Evolutionary conservation across 176 grass and related monocot genomes (phyloP), one percentile per base, ranked within the genome.

Genomic region (Chrysopogon serrulatus): DNA sequence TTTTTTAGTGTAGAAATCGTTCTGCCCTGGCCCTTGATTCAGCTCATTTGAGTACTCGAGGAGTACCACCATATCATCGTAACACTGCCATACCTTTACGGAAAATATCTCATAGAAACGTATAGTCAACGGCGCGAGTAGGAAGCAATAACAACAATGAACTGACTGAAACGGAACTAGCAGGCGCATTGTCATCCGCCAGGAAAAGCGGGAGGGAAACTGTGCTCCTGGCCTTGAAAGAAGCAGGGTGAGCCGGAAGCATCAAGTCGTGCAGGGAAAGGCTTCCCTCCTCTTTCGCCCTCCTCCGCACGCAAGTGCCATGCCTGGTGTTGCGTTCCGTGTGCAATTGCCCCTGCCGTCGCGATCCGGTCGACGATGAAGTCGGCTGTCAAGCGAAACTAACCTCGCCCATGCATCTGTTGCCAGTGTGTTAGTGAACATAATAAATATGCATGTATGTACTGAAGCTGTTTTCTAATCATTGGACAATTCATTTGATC

Each of bases 311-410:
- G 84, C 24, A 71, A 86, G 26, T 40, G 51, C 74, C 49, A 45
- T 48, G 41, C 71, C 44, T 63, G 41, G 32, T 63, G 76, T 73
- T 86, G 77, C 68, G 82, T 86, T 73, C 8, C 76, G 68, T 80
- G 68, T 24, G 76, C 77, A 65, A 73, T 11, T 4, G 40, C 67
- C 3, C 31, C 57, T 73, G 68, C 41, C 84, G 2, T 86, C 66
- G 30, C 67, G 9, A 71, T 61, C 65, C 11, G 49, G 3, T 43
- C 44, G 28, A 48, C 17, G 48, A 17, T 26, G 35, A 0, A 48
- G 27, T 37, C 1, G 33, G 33, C 2, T 67, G 28, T 10, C 42
- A 27, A 18, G 40, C 1, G 48, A 68, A 73, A 73, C 15, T 62
- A 23, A 74, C 51, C 19, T 65, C 23, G 5, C 15, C 42, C 1